These are phyloP conservation scores for Ceratocystis eucalypticola DNA, from an alignment of 2,329 filamentous ascomycete species.

Conservation along the genomic window DNA sequence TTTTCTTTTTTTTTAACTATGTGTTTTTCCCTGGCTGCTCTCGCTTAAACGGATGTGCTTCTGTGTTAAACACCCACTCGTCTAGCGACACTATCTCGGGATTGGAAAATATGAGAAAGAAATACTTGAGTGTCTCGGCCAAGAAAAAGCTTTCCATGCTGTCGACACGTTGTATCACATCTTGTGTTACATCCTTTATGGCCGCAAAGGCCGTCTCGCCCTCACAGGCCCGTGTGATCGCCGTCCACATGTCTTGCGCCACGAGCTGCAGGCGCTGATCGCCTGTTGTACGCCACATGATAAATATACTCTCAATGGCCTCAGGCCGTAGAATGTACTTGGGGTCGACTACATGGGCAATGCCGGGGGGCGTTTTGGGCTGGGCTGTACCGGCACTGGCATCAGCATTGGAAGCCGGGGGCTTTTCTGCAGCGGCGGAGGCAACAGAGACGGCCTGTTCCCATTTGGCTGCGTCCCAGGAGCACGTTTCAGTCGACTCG, in stretches of 20 bases:
- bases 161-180: slow-evolving; percentile 24
- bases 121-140: slow-evolving; percentile 54
- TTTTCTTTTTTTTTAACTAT: too few relatives aligned
- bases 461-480: slow-evolving; percentile 27
- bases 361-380: slow-evolving; percentile 36
- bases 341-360: slow-evolving; percentile 40
- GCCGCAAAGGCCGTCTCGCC: slow-evolving; percentile 51
- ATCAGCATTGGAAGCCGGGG: neutral
- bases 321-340: slow-evolving; percentile 59
- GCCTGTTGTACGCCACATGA: slow-evolving; percentile 62
- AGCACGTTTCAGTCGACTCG: slow-evolving; percentile 24
- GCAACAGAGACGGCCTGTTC: slow-evolving; percentile 24
- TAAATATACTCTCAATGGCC: slow-evolving; percentile 68
- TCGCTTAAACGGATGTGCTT: slow-evolving; percentile 38
- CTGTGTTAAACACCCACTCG: slow-evolving; percentile 47
- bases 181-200: slow-evolving; percentile 44
- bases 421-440: neutral
- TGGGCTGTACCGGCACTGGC: neutral
- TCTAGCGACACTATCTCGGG: slow-evolving; percentile 46
- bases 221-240: slow-evolving; percentile 46
- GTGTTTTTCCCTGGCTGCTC: slow-evolving; percentile 16
- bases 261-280: slow-evolving; percentile 50
- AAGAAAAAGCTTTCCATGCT: slow-evolving; percentile 50
- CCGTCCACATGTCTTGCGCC: slow-evolving; percentile 62
- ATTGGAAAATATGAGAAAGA: slow-evolving; percentile 49